Evolutionary conservation across 2,329 filamentous ascomycete genomes (phyloP), one percentile per base, ranked within the genome.

Genomic region (Xenosphaeropsis pyriputrescens): DNA sequence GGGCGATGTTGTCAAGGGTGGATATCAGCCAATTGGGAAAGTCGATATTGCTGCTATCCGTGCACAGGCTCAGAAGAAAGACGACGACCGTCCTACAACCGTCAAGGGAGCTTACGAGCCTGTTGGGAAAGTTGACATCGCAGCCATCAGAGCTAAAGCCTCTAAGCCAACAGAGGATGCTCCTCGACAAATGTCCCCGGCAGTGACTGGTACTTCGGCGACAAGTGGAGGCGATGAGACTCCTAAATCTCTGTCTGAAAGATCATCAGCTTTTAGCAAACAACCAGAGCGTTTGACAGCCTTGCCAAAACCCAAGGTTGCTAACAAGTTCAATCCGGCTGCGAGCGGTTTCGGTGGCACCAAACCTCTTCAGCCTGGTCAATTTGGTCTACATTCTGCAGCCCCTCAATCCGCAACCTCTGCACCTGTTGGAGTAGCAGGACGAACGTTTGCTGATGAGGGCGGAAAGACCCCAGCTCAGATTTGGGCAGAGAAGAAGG

Each of bases 401-500:
- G 22, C 22, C 12, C 64, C 75, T 18, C 61, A 75, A 15, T 65
- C 72, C 3, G 54, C 62, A 15, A 51, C 64, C 13, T 74, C 63
- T 14, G 51, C 67, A 15, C 76, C 81, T 5, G 69, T 94, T 18
- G 86, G 85, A 18, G 70, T 75, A 46, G 86, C 88, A 29, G 93
- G 85, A 61, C 79, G 85, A 52, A 94, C 86, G 1, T 98, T 96
- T 64, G 91, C 91, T 13, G 88, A 95, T 47, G 68, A 93, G 57
- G 88, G 83, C 45, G 91, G 91, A 44, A 98, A 96, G 67, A 96
- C 91, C 5, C 91, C 91, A 6, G 88, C 91, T 19, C 91, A 98
- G 58, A 63, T 94, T 29, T 98, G 91, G 91, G 89, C 89, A 0
- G 91, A 98, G 65, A 93, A 88, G 65, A 96, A 96, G 65, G 89